Evolutionary conservation across 108 stramenopile genomes (phyloP).

Genomic region (Cyclotella sp.): DNA sequence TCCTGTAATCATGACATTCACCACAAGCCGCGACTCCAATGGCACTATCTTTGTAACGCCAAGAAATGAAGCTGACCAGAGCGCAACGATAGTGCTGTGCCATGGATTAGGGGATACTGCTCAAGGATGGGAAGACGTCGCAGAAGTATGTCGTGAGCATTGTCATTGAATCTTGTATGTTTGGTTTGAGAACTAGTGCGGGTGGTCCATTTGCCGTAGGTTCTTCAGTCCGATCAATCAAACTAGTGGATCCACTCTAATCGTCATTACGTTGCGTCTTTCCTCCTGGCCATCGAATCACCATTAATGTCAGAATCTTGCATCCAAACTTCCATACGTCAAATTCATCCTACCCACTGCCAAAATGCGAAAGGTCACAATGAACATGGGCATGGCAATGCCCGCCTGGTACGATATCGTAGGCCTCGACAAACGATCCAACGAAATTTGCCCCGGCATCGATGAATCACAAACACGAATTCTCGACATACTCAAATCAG

Average conservation of each 20-base stretch:
- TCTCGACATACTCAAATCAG: slow-evolving; percentile 60
- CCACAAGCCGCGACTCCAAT: slow-evolving; percentile 60
- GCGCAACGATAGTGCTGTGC: slow-evolving; percentile 80
- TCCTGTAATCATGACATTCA: slow-evolving; percentile 26
- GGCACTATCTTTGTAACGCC: slow-evolving; percentile 80
- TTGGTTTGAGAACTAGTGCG: too few relatives aligned
- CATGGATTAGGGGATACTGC: slow-evolving; percentile 95
- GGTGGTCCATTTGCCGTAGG: background rate
- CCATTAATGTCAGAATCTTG: slow-evolving; percentile 48
- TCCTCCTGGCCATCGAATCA: background rate
- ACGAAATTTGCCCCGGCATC: slow-evolving; percentile 89
- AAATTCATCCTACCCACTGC: slow-evolving; percentile 95
- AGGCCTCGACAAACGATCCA: slow-evolving; percentile 86
- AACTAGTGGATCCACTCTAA: background rate
- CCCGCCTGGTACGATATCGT: slow-evolving; percentile 93
- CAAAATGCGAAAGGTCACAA: slow-evolving; percentile 88
- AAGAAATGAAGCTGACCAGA: slow-evolving; percentile 70
- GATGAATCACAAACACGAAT: slow-evolving; percentile 63
- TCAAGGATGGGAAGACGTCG: slow-evolving; percentile 79
- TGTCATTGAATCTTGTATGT: background rate
- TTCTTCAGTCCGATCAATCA: background rate
- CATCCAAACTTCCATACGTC: slow-evolving; percentile 69
- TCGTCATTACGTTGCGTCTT: background rate
- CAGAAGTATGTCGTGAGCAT: slow-evolving; percentile 55
- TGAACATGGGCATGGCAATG: slow-evolving; percentile 93